phyloP scores from a whole-genome alignment of 2,329 filamentous ascomycete genomes.

The Shiraia sp. region DNA sequence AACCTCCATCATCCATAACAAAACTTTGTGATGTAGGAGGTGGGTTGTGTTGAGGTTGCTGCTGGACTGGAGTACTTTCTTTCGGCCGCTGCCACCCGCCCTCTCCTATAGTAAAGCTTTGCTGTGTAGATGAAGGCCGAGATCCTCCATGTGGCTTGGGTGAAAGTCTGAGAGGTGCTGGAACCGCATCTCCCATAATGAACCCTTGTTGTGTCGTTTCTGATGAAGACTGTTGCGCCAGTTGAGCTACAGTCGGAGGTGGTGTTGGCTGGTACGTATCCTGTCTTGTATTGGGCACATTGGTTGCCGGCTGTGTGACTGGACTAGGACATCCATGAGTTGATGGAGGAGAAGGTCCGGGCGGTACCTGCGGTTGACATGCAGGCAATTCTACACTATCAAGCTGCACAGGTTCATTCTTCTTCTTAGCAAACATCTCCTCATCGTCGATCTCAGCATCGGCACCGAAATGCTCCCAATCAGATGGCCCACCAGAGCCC shows the following conservation, averaged over 20 bases:
- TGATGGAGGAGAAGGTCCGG: slow-evolving; percentile 28
- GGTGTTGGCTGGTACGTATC: slow-evolving; percentile 40
- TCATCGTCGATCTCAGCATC: slow-evolving; percentile 42
- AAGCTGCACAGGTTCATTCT: slow-evolving; percentile 17
- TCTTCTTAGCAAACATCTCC: slow-evolving; percentile 36
- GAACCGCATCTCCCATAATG: slow-evolving; percentile 24
- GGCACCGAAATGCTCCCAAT: slow-evolving; percentile 44
- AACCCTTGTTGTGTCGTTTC: slow-evolving; percentile 22
- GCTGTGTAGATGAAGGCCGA: slow-evolving; percentile 16
- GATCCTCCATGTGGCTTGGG: slow-evolving; percentile 18
- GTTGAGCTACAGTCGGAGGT: slow-evolving; percentile 23
- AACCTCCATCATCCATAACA: slow-evolving; percentile 18
- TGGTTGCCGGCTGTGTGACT: slow-evolving; percentile 21
- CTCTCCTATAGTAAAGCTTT: slow-evolving; percentile 28
- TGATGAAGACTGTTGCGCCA: slow-evolving; percentile 17
- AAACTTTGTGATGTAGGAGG: slow-evolving; percentile 17
- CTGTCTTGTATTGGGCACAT: slow-evolving; percentile 12
- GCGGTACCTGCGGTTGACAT: slow-evolving; percentile 5
- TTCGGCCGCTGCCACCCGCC: slow-evolving; percentile 21
- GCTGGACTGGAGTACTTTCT: slow-evolving; percentile 18
- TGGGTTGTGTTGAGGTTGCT: slow-evolving; percentile 18
- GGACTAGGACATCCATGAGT: slow-evolving; percentile 39
- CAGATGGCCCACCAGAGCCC: slow-evolving; percentile 41
- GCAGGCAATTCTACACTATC: slow-evolving; percentile 37
- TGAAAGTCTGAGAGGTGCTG: slow-evolving; percentile 19